Evolutionary conservation across 371 early-diverging fungal species (phyloP).

Genomic region (Mucor plumbeus): DNA sequence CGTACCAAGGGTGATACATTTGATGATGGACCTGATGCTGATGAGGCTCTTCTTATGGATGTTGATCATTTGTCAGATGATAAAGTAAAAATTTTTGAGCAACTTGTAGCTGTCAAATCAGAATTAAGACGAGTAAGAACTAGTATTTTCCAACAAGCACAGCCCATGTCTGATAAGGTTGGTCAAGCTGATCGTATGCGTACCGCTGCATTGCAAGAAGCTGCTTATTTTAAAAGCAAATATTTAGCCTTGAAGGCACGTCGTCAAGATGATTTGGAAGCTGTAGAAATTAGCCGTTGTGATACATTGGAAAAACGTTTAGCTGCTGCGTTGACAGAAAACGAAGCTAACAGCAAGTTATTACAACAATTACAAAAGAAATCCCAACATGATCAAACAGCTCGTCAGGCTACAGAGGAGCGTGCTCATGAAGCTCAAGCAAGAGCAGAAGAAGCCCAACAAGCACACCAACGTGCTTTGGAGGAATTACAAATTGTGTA

Average conservation of each 20-base stretch:
- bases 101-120: conserved; percentile 45
- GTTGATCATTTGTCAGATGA: conserved; percentile 38
- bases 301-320: conserved; percentile 57
- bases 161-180: conserved; percentile 55
- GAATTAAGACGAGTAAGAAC: conserved; percentile 52
- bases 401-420: conserved; percentile 54
- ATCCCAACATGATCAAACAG: conserved; percentile 48
- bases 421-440: conserved; percentile 48
- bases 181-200: conserved; percentile 60
- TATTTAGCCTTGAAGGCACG: conserved; percentile 38
- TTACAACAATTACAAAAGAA: conserved; percentile 49
- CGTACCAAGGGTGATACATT: conserved; percentile 29
- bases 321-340: conserved; percentile 50
- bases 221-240: conserved; percentile 65
- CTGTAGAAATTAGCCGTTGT: conserved; percentile 50
- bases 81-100: conserved; percentile 52
- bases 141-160: conserved; percentile 58
- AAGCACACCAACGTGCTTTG: conserved; percentile 59
- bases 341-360: conserved; percentile 44
- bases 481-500: conserved; percentile 55
- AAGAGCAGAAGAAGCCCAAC: conserved; percentile 59
- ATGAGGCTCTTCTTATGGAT: conserved; percentile 42
- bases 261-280: conserved; percentile 42
- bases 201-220: conserved; percentile 64
- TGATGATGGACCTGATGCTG: conserved; percentile 43